Conservation (phyloP, 495 filamentous ascomycete genomes). For the Neurospora discreta region DNA sequence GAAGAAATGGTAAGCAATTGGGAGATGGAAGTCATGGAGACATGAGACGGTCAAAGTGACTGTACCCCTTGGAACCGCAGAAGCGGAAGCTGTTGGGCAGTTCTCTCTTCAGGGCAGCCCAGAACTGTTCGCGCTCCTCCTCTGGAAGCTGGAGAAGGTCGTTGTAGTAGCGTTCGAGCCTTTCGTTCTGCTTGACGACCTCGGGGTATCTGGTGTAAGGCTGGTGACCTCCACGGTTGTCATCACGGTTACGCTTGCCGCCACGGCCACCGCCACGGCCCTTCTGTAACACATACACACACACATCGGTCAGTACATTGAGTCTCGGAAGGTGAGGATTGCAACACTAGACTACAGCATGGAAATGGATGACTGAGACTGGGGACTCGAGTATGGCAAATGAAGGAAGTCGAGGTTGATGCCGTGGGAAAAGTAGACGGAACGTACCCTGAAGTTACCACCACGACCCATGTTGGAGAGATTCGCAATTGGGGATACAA, state of each 20-base stretch:
- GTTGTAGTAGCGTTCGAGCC: constrained; percentile 78
- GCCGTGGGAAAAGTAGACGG: too few species aligned
- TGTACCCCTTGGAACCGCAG: constrained; percentile 73
- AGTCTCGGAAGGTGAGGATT: neutral
- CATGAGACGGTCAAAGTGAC: constrained; percentile 9
- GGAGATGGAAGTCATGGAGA: neutral
- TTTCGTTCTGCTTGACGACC: constrained; percentile 59
- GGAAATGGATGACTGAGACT: neutral
- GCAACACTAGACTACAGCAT: neutral
- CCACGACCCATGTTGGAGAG: constrained; percentile 6
- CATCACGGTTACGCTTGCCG: constrained; percentile 2
- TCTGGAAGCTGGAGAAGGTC: constrained; percentile 57
- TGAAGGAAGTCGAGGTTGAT: neutral
- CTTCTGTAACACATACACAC: neutral
- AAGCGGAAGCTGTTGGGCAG: constrained; percentile 95
- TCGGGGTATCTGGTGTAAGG: constrained; percentile 42
- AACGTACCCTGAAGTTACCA: constrained; percentile 10
- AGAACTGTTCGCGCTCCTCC: constrained; percentile 67
- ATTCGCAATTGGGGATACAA: constrained; percentile 1
- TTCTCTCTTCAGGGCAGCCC: constrained; percentile 66
- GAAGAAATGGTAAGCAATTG: constrained; percentile 15
- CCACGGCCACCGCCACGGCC: constrained; percentile 9
- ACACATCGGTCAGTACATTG: neutral
- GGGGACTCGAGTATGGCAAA: neutral
- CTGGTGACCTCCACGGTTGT: constrained; percentile 9